Evolutionary conservation across 164 flowering plant species (phyloP), one percentile per base, ranked within the genome.

Genomic region (Dillenia turbinata): DNA sequence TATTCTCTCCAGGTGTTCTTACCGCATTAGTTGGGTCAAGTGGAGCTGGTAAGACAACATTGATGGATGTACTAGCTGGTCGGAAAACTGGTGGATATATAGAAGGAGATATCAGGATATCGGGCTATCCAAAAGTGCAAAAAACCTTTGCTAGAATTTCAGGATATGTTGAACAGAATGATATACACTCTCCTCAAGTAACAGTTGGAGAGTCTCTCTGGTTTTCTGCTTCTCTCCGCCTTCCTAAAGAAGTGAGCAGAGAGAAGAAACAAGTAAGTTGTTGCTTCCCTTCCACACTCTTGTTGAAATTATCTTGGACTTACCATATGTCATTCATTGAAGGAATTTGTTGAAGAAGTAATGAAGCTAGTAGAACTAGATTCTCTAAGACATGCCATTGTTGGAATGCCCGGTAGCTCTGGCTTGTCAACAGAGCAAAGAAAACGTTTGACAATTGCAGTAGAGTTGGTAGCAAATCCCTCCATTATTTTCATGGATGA

Each of bases 51-150:
- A 92, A 92, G 73, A 92, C 98, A 2, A 92, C 98, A 14, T 69
- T 92, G 69, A 90, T 92, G 98, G 98, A 92, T 73, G 96, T 90
- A 48, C 89, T 92, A n/a, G 93, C 96, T 33, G 96, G 98, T n/a
- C 76, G 98, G 64, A 93, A 93, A 75, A 90, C 98, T 49, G 89
- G 94, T 65, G 98, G 98, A 51, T 90, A 90, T 63, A 85, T 87
- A 52, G 98, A 93, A 80, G 98, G 97, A n/a, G 94, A 88, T 51
- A 85, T 93, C 52, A 83, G 63, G 71, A 84, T 93, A 63, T 90
- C 97, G 0, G 98, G 98, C 44, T 67, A 80, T 67, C 89, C 87
- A n/a, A 93, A 93, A 77, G 84, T 77, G 62, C 97, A 93, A 56
- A 71, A 65, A 1, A 88, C 98, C n/a, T 93, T 93, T 80, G 98